Evolutionary conservation across 805 yeast species (phyloP), one percentile per base, ranked within the genome.

Genomic region (Yarrowia keelungensis): DNA sequence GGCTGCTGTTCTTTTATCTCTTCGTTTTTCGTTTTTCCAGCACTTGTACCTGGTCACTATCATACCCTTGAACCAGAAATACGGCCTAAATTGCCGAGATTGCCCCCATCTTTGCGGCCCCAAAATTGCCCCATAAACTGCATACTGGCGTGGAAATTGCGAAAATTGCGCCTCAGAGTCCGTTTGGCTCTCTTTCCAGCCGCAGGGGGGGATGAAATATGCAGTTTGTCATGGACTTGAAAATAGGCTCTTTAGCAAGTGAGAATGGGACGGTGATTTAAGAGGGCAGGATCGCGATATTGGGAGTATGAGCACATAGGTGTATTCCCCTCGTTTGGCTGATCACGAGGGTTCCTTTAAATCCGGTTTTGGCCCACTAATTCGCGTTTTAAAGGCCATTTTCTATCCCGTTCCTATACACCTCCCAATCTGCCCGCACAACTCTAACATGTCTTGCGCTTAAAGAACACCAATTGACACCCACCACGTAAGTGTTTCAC

Each of bases 121-220:
- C 15, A 19, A 53, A 39, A 53, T 53, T 53, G 59, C 59, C 59
- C 59, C 59, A 53, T 53, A 53, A 53, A 53, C 19, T 53, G 59
- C 45, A 36, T 50, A 35, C 19, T 41, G 62, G 47, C 38, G n/a
- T n/a, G 26, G 47, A 26, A 56, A 53, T 53, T 41, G 47, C 62
- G 65, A 42, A 35, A 35, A 11, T 35, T 59, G 51, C 51, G 51
- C 51, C 50, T 43, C 50, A 8, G 19, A n/a, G 42, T n/a, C 38
- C 36, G n/a, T 11, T 45, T 16, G 51, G 41, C 51, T 59, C 42
- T 43, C 65, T 59, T 59, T 45, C 65, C 50, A 59, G 65, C 65
- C 65, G 65, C 65, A 59, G 65, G 65, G 65, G 65, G 16, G 50
- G 65, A 16, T n/a, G 65, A 45, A 59, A 45, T 59, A 59, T 59